Percentiles rank a stretch among this genome's conserved stretches.
Evolutionary conservation across 176 grass and related monocot genomes (phyloP).

Genomic region (Areca catechu): DNA sequence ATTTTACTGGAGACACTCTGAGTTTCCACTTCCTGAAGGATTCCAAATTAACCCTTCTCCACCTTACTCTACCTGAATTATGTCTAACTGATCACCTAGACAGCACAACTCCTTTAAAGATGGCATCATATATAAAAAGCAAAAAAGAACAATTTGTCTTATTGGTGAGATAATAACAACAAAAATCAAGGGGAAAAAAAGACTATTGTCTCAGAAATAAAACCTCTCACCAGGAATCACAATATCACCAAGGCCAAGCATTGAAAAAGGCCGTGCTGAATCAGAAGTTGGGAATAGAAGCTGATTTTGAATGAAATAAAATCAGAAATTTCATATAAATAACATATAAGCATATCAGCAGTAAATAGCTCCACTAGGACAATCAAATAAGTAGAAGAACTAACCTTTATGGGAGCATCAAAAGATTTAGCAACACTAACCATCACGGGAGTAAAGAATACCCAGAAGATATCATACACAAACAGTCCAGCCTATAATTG

Average conservation of each 20-base stretch:
- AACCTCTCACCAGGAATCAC: conserved; percentile 66
- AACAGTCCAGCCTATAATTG: conserved; percentile 58
- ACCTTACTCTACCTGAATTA: no score
- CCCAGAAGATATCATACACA: conserved; percentile 98
- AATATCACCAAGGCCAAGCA: conserved; percentile 99
- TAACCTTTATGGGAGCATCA: conserved; percentile 95
- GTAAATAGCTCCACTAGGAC: neutral
- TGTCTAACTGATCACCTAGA: no score
- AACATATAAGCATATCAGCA: neutral
- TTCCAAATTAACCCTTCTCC: no score
- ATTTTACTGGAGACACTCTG: no score
- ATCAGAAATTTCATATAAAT: neutral
- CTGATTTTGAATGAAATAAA: conserved; percentile 19
- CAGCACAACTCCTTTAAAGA: no score
- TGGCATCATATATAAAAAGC: no score
- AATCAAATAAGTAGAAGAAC: neutral
- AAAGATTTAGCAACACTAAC: conserved; percentile 98
- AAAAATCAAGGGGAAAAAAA: no score
- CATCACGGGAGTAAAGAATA: conserved; percentile 97
- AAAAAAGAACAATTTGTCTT: no score
- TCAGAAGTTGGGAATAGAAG: conserved; percentile 87
- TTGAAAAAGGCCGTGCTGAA: conserved; percentile 61
- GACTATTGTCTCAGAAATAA: no score
- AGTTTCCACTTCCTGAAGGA: no score
- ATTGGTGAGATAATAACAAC: no score